Evolutionary conservation across 106 monocot genomes (phyloP), one percentile per base, ranked within the genome.

Genomic region (Acanthochlamys bracteata): DNA sequence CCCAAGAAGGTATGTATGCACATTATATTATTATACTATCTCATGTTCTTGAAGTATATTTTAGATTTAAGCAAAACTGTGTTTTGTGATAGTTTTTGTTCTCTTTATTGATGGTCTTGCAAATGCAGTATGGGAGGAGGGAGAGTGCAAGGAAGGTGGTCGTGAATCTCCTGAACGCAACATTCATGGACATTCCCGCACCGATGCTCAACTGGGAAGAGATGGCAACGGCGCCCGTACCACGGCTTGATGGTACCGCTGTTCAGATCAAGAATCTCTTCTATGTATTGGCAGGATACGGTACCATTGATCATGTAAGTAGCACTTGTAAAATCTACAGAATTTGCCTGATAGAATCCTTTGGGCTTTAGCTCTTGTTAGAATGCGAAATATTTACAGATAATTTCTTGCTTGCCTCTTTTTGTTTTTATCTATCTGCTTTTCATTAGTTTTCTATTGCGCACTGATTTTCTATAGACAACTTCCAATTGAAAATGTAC

Each of bases 271-370:
- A 66, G 42, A 72, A 85, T 71, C 85, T 89, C 24, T 58, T 93
- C 7, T 93, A 85, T 65, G 85, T 89, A 6, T 75, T 93, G 63
- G 75, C 82, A 59, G 93, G 93, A 79, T 89, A 88, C 60, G 85
- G 78, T 16, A 71, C 73, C 67, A 71, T 93, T 25, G 83, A 93
- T 42, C 67, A 73, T 69, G 92, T 84, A 71, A 77, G 74, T 19
- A 54, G 43, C n/a, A 16, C 4, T 10, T 17, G 11, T 46, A 46
- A 8, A 46, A 46, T 46, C 8, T 46, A 46, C 14, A 46, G 45
- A 10, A n/a, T n/a, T n/a, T n/a, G n/a, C n/a, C n/a, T n/a, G 13
- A 45, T 45, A 13, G 10, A 45, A 9, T 45, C 43, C 43, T 45
- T 45, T 9, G 13, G 43, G 7, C 7, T 7, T 45, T 45, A 45